Evolutionary conservation across 2,329 filamentous ascomycete genomes (phyloP).

Genomic region (Harringtonia aguacate): DNA sequence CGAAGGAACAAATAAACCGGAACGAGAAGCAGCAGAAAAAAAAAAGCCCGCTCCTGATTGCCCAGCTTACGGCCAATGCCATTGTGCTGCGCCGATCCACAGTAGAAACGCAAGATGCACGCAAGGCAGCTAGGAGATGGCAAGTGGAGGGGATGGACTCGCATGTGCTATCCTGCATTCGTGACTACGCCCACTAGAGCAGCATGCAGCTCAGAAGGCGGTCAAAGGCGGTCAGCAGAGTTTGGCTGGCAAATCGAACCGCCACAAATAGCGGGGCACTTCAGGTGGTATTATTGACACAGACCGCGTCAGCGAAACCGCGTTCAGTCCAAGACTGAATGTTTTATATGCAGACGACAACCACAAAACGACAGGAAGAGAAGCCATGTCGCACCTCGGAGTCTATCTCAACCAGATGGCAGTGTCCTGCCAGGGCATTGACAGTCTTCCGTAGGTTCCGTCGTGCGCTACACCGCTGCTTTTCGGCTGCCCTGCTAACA

Average conservation of each 20-base stretch:
- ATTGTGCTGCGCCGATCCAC: not conserved
- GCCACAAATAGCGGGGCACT: not conserved
- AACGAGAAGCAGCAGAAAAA: not conserved
- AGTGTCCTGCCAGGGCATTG: conserved; percentile 65
- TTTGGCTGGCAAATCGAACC: not conserved
- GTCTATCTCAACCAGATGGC: conserved; percentile 68
- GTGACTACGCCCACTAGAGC: too few species aligned
- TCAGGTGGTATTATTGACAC: not conserved
- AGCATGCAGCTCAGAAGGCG: not conserved
- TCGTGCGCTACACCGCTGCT: not conserved
- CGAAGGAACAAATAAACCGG: conserved; percentile 1
- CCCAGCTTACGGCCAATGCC: not conserved
- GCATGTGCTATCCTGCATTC: too few species aligned
- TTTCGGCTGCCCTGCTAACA: not conserved
- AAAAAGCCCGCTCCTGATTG: not conserved
- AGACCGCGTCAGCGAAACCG: not conserved
- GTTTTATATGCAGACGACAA: too few species aligned
- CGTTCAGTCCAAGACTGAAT: not conserved
- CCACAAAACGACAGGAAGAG: not conserved
- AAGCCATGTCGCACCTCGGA: conserved; percentile 55
- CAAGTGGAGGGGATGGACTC: too few species aligned
- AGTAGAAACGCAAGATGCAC: not conserved
- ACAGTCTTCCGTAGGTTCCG: conserved; percentile 55
- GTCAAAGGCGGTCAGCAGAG: not conserved
- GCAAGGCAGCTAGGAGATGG: too few species aligned